These are phyloP conservation scores for Elongisporangium anandrum DNA, from an alignment of 352 stramenopile species.

Conservation along the genomic window DNA sequence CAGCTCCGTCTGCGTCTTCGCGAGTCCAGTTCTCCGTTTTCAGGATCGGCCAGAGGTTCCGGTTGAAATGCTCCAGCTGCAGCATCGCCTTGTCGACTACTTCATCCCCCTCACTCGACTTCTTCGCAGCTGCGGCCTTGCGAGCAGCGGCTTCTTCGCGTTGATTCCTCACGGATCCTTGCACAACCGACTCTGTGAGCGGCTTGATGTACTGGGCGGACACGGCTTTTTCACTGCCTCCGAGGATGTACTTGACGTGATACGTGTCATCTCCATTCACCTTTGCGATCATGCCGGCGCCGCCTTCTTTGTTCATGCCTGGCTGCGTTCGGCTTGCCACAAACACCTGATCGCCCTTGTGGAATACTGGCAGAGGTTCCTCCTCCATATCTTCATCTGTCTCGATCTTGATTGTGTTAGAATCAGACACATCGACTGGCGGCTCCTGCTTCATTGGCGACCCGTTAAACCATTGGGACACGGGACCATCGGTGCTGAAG, in stretches of 20 bases:
- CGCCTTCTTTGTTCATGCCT: constrained; percentile 77
- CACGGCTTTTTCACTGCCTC: constrained; percentile 69
- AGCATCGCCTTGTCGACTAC: constrained; percentile 17
- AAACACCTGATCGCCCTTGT: constrained; percentile 64
- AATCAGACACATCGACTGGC: too few relatives aligned
- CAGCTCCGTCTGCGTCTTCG: constrained; percentile 31
- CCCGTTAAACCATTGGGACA: too few relatives aligned
- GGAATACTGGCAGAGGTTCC: constrained; percentile 22
- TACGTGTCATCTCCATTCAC: constrained; percentile 68
- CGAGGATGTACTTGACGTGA: constrained; percentile 83
- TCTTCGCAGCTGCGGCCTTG: constrained; percentile 17
- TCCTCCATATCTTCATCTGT: constrained; percentile 5
- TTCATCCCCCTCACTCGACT: constrained; percentile 1
- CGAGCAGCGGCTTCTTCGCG: constrained; percentile 10
- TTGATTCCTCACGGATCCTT: constrained; percentile 70
- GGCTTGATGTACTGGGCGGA: constrained; percentile 50
- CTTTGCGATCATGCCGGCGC: constrained; percentile 41
- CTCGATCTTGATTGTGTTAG: neutral
- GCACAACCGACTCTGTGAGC: constrained; percentile 69
- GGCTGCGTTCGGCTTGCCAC: constrained; percentile 65
- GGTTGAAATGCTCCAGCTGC: constrained; percentile 71
- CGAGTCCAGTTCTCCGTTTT: constrained; percentile 67
- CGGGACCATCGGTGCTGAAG: too few relatives aligned
- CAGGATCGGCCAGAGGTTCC: constrained; percentile 75
- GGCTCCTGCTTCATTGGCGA: too few relatives aligned